Evolutionary conservation across 306 rosid genomes (phyloP).

Genomic region (Castanospermum australe): DNA sequence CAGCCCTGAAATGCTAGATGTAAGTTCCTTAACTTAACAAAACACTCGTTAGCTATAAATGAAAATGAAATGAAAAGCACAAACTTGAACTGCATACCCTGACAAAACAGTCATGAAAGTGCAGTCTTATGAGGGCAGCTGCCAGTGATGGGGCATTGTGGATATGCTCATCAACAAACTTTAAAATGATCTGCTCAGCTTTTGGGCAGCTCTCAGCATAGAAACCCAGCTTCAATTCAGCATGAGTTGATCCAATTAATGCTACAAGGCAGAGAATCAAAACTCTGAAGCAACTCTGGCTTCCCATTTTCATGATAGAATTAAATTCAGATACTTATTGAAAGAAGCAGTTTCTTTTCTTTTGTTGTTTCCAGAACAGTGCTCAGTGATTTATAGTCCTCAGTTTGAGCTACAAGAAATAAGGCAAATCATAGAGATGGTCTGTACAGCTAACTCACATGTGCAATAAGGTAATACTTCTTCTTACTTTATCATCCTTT

Average conservation of each 20-base stretch:
- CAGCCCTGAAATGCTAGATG: constrained; percentile 65
- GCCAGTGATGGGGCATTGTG: constrained; percentile 72
- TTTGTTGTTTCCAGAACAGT: neutral
- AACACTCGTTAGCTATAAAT: neutral
- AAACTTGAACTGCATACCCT: constrained; percentile 45
- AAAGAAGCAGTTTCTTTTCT: constrained; percentile 12
- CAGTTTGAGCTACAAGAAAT: constrained; percentile 14
- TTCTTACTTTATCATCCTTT: constrained; percentile 10
- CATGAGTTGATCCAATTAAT: constrained; percentile 44
- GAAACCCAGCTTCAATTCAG: constrained; percentile 55
- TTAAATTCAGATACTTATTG: neutral
- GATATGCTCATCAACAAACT: constrained; percentile 57
- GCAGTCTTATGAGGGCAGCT: constrained; percentile 73
- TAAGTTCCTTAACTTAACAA: neutral
- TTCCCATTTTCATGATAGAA: constrained; percentile 48
- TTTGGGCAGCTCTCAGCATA: constrained; percentile 67
- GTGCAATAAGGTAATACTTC: constrained; percentile 19
- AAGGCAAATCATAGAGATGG: constrained; percentile 29
- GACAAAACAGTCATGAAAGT: constrained; percentile 91
- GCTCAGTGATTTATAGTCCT: constrained; percentile 32
- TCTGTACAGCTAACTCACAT: constrained; percentile 37
- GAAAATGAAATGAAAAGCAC: neutral
- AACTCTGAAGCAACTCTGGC: constrained; percentile 20
- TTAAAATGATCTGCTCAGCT: constrained; percentile 61
- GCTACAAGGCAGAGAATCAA: constrained; percentile 44